Evolutionary conservation across 2,329 filamentous ascomycete species (phyloP).

Genomic region (Neopestalotiopsis sp.): DNA sequence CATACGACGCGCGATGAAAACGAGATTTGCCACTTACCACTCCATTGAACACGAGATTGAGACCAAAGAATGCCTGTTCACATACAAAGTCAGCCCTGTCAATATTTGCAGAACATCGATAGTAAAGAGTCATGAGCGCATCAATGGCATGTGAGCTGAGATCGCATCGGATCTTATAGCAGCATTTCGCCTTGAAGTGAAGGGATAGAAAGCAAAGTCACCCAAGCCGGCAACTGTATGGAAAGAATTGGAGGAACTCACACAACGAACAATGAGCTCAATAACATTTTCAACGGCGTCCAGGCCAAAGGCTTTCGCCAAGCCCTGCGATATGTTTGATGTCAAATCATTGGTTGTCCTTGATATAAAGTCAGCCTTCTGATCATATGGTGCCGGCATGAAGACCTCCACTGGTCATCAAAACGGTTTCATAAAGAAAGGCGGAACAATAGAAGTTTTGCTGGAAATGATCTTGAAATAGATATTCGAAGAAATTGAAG

Average conservation of each 20-base stretch:
- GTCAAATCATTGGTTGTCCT: slow-evolving; percentile 64
- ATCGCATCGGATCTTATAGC: background rate
- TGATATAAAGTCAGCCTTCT: background rate
- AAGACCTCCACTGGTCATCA: too few species aligned
- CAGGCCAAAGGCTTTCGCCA: slow-evolving; percentile 52
- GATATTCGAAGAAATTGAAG: too few species aligned
- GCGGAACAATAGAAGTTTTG: too few species aligned
- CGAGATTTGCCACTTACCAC: slow-evolving; percentile 51
- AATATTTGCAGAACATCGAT: background rate
- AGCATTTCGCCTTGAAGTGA: background rate
- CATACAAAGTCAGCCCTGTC: slow-evolving; percentile 13
- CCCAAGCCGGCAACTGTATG: slow-evolving; percentile 13
- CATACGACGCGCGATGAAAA: too few species aligned
- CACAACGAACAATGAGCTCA: slow-evolving; percentile 54
- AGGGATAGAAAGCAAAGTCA: background rate
- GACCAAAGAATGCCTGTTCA: slow-evolving; percentile 71
- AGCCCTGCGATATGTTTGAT: slow-evolving; percentile 47
- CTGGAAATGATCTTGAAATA: too few species aligned
- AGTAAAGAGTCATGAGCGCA: too few species aligned
- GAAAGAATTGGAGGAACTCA: slow-evolving; percentile 36
- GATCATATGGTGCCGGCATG: too few species aligned
- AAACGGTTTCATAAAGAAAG: too few species aligned
- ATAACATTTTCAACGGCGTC: slow-evolving; percentile 45
- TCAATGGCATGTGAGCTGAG: background rate
- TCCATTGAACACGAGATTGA: slow-evolving; percentile 78